phyloP scores from a whole-genome alignment of 176 grass and related monocot genomes.

The Saccharum officinarum region DNA sequence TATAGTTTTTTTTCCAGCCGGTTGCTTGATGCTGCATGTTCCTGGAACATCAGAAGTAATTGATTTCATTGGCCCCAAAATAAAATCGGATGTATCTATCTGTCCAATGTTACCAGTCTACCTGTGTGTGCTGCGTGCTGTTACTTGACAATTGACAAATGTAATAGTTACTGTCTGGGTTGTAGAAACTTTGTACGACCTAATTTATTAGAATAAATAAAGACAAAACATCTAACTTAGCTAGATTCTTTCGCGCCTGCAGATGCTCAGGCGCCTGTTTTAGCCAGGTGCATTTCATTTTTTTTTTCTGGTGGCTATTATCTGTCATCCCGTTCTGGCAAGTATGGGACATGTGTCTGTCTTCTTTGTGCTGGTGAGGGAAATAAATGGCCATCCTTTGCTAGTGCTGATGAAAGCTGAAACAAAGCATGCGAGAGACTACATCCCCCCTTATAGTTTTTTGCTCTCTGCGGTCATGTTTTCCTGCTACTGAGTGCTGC shows the following conservation, averaged over 20 bases:
- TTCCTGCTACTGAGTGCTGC: background rate
- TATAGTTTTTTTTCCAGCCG: background rate
- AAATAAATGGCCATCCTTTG: background rate
- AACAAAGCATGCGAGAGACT: background rate
- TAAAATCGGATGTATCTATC: background rate
- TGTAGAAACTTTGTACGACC: too few species aligned
- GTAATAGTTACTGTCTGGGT: too few species aligned
- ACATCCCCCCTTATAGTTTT: background rate
- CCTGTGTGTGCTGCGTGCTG: background rate
- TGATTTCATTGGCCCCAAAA: background rate
- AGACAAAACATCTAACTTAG: too few species aligned
- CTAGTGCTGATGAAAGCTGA: background rate
- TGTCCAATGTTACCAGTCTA: background rate
- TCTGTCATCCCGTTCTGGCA: background rate
- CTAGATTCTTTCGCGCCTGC: too few species aligned
- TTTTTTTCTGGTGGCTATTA: background rate
- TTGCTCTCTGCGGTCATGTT: background rate
- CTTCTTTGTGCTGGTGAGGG: background rate
- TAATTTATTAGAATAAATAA: too few species aligned
- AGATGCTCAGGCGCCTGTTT: too few species aligned
- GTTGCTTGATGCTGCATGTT: constrained; percentile 22
- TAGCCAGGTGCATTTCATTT: too few species aligned
- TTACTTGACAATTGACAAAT: too few species aligned
- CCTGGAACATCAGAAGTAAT: constrained; percentile 11
- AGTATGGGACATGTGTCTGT: too few species aligned